Evolutionary conservation across 73 alveolate genomes (phyloP).

Genomic region (Paramecium bursaria): DNA sequence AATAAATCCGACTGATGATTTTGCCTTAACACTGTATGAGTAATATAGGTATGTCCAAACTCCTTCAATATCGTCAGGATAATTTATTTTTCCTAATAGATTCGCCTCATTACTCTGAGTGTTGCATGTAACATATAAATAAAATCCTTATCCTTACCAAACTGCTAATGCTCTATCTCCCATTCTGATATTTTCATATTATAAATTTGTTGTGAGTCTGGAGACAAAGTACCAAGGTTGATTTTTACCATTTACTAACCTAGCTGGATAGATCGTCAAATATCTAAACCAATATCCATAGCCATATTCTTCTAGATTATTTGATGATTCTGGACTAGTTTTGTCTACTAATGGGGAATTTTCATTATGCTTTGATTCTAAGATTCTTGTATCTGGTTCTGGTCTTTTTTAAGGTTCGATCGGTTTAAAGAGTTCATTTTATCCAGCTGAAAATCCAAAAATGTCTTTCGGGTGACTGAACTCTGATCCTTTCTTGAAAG

Average conservation of each 20-base stretch:
- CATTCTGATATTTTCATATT: conserved; percentile 45
- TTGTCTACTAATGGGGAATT: no score
- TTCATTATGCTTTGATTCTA: no score
- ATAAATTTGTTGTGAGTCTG: conserved; percentile 14
- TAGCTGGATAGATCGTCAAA: not conserved
- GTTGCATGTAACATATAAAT: conserved; percentile 32
- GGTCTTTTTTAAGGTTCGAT: no score
- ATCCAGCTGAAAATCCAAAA: no score
- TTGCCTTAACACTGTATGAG: not conserved
- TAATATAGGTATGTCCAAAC: conserved; percentile 52
- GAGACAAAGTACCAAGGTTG: conserved; percentile 35
- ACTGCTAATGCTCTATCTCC: conserved; percentile 48
- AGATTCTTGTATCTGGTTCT: no score
- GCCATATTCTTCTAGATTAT: conserved; percentile 62
- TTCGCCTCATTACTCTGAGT: not conserved
- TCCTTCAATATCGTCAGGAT: conserved; percentile 63
- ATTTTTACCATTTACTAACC: conserved; percentile 6
- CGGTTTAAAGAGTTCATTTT: no score
- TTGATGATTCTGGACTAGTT: no score
- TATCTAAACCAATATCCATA: conserved; percentile 60
- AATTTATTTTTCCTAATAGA: conserved; percentile 30
- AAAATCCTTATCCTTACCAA: conserved; percentile 62
- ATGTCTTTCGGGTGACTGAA: no score
- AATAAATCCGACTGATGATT: not conserved
- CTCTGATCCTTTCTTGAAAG: no score